phyloP scores from a whole-genome alignment of 169 alveolate species.

The Besnoitia besnoiti region DNA sequence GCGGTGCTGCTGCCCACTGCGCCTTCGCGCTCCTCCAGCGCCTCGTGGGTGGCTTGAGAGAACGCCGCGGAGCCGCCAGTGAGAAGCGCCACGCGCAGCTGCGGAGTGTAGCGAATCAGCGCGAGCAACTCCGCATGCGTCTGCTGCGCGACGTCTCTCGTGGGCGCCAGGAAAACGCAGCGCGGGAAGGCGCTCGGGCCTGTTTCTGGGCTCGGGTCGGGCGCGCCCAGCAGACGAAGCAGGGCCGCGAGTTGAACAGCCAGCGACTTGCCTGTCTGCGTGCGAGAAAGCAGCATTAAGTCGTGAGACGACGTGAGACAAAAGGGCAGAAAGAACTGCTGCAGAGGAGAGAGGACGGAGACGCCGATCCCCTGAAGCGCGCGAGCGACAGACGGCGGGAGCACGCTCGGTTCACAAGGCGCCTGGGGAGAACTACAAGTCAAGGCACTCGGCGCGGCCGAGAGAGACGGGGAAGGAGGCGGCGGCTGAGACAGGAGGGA shows the following conservation, averaged over 20 bases:
- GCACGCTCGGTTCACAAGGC: not conserved
- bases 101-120: slow-evolving; percentile 45
- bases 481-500: not conserved
- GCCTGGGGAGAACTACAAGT: not conserved
- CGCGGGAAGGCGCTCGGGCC: not conserved
- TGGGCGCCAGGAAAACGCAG: slow-evolving; percentile 35
- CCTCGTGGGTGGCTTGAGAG: not conserved
- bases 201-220: not conserved
- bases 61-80: slow-evolving; percentile 41
- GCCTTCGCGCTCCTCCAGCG: not conserved
- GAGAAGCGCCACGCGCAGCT: slow-evolving; percentile 56
- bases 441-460: not conserved
- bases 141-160: slow-evolving; percentile 56
- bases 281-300: not conserved
- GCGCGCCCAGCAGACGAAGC: slow-evolving; percentile 1
- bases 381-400: not conserved
- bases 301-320: not conserved
- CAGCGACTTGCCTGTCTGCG: not conserved
- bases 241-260: slow-evolving; percentile 1
- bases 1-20: not conserved
- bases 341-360: not conserved
- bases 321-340: slow-evolving; percentile 14
- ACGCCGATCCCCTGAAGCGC: not conserved
- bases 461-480: not conserved
- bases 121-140: slow-evolving; percentile 45